phyloP scores from a whole-genome alignment of 768 basidiomycete species.

The Amanita subjunquillea region DNA sequence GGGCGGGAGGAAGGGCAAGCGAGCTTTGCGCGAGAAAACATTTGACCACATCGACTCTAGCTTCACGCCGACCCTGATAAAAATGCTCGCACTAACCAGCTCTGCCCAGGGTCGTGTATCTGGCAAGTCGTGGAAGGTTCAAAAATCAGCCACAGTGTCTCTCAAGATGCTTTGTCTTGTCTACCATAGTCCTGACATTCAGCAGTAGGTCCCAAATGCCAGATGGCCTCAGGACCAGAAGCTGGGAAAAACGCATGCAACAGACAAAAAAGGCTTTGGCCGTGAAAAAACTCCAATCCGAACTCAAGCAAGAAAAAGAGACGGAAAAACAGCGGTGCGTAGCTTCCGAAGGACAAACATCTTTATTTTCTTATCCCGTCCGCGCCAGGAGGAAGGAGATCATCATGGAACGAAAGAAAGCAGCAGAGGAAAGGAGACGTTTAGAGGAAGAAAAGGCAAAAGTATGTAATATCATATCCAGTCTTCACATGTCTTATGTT shows the following conservation, averaged over 20 bases:
- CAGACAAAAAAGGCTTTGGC: constrained; percentile 56
- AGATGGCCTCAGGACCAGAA: constrained; percentile 52
- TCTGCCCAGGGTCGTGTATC: constrained; percentile 59
- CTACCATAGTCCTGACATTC: constrained; percentile 8
- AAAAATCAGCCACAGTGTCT: constrained; percentile 42
- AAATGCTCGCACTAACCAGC: constrained; percentile 27
- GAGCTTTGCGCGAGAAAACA: neutral
- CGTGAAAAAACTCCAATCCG: constrained; percentile 62
- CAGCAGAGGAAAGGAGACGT: constrained; percentile 61
- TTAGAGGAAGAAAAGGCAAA: constrained; percentile 58
- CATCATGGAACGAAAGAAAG: constrained; percentile 60
- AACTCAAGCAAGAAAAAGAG: constrained; percentile 69
- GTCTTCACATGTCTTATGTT: neutral
- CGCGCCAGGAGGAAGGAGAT: constrained; percentile 49
- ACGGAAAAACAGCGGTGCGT: constrained; percentile 53
- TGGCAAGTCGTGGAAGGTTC: constrained; percentile 57
- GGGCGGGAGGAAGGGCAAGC: constrained; percentile 9
- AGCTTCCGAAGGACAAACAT: neutral
- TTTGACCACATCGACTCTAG: neutral
- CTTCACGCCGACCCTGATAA: neutral
- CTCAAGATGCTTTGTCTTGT: constrained; percentile 8
- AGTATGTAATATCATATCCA: constrained; percentile 22
- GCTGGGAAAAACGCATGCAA: constrained; percentile 61
- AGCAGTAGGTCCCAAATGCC: constrained; percentile 61
- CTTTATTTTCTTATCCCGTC: constrained; percentile 4